Evolutionary conservation across 192 early-diverging fungal genomes (phyloP).

Genomic region (Phycomyces blakesleeanus): DNA sequence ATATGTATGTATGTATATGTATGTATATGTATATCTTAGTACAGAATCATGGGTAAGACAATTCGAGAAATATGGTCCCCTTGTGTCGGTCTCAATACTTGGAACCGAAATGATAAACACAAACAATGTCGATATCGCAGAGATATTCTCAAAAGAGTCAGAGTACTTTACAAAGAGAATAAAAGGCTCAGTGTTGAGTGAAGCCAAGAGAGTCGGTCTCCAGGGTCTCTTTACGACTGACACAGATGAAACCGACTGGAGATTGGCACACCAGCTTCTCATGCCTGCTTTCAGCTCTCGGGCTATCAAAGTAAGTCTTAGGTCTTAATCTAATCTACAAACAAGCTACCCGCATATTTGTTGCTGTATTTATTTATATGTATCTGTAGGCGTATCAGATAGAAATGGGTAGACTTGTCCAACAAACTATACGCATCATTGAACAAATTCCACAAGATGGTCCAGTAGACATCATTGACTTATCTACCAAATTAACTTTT

Average conservation of each 20-base stretch:
- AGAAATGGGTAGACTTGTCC: slow-evolving; percentile 44
- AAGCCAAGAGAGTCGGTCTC: slow-evolving; percentile 44
- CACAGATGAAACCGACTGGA: slow-evolving; percentile 48
- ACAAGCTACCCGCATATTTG: no score
- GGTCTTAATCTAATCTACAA: no score
- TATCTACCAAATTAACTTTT: slow-evolving; percentile 54
- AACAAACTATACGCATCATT: slow-evolving; percentile 31
- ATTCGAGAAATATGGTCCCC: slow-evolving; percentile 35
- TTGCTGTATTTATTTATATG: neutral
- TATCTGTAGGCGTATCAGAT: slow-evolving; percentile 24
- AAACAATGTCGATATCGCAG: slow-evolving; percentile 39
- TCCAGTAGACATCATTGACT: slow-evolving; percentile 37
- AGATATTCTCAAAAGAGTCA: slow-evolving; percentile 39
- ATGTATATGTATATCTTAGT: neutral
- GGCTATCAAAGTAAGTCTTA: slow-evolving; percentile 32
- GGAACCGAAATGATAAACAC: slow-evolving; percentile 22
- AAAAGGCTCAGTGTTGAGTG: slow-evolving; percentile 17
- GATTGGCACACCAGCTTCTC: slow-evolving; percentile 52
- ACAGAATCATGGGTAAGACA: slow-evolving; percentile 12
- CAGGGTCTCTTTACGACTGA: slow-evolving; percentile 48
- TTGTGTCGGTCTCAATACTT: slow-evolving; percentile 26
- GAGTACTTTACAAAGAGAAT: slow-evolving; percentile 50
- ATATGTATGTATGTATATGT: no score
- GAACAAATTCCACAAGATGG: slow-evolving; percentile 28
- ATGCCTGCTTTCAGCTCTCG: slow-evolving; percentile 53